Conservation (phyloP, 257 asterid genomes). For the Verbena officinalis region DNA sequence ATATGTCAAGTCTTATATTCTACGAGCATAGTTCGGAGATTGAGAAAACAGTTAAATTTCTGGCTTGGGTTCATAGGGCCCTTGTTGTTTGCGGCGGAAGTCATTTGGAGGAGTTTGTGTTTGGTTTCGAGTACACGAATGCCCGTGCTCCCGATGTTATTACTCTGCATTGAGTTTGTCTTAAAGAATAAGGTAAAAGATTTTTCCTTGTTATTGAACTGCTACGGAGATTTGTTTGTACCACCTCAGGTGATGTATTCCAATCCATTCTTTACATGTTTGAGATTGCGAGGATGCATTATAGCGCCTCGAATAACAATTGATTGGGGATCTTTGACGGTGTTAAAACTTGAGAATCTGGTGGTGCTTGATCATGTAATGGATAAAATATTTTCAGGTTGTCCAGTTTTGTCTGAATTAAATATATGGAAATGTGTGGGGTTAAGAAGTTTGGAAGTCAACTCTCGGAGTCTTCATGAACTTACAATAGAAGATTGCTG, state of each 20-base stretch:
- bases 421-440: too few species aligned
- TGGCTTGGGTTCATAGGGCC: not conserved
- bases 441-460: too few species aligned
- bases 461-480: too few species aligned
- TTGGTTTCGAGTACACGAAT: not conserved
- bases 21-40: not conserved
- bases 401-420: too few species aligned
- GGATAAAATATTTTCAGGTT: too few species aligned
- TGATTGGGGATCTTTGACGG: constrained; percentile 18
- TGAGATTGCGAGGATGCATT: not conserved
- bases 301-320: not conserved
- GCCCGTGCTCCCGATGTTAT: not conserved
- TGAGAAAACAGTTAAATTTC: not conserved
- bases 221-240: not conserved
- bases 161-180: constrained; percentile 21
- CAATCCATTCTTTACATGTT: not conserved
- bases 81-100: not conserved
- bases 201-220: not conserved
- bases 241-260: constrained; percentile 1
- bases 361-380: not conserved
- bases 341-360: not conserved
- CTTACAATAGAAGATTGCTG: too few species aligned
- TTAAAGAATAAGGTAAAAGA: constrained; percentile 14
- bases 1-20: constrained; percentile 5
- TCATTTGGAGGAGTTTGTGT: not conserved